Conservation (phyloP, 1,139 yeast genomes). For the Candida labiduridarum region DNA sequence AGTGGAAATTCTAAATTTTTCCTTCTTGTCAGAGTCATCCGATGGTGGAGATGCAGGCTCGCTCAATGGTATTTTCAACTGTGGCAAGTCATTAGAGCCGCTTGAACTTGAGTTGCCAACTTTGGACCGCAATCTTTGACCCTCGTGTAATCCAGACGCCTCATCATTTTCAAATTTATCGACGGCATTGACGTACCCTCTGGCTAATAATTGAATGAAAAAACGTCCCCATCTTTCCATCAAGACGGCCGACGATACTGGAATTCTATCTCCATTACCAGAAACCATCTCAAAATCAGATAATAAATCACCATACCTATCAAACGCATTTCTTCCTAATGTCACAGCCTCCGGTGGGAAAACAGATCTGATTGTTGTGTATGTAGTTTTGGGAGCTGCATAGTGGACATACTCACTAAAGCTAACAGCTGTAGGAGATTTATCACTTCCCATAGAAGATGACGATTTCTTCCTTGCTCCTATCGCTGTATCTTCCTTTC, state of each 20-base stretch:
- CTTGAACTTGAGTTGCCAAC: slow-evolving; percentile 11
- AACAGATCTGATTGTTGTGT: slow-evolving; percentile 66
- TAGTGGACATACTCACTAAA: slow-evolving; percentile 77
- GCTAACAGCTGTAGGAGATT: slow-evolving; percentile 31
- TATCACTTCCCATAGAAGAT: slow-evolving; percentile 16
- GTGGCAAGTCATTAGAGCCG: slow-evolving; percentile 10
- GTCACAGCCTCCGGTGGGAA: slow-evolving; percentile 79
- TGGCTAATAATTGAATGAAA: slow-evolving; percentile 61
- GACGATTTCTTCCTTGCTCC: slow-evolving; percentile 12
- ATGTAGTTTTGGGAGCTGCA: slow-evolving; percentile 68
- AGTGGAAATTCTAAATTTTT: slow-evolving; percentile 9
- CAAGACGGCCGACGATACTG: slow-evolving; percentile 60
- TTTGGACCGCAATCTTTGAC: slow-evolving; percentile 15
- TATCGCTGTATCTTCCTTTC: slow-evolving; percentile 10
- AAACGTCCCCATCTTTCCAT: slow-evolving; percentile 77
- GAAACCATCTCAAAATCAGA: slow-evolving; percentile 74
- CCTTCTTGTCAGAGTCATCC: slow-evolving; percentile 14
- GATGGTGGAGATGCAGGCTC: slow-evolving; percentile 18
- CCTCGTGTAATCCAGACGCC: slow-evolving; percentile 13
- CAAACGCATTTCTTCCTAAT: slow-evolving; percentile 72
- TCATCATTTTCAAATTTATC: slow-evolving; percentile 47
- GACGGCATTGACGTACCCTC: slow-evolving; percentile 63
- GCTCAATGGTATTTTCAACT: slow-evolving; percentile 17
- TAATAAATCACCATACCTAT: slow-evolving; percentile 61
- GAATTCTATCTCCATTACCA: slow-evolving; percentile 64